Base-by-base conservation (phyloP, 2,329 filamentous ascomycete species). In the Scedosporium dehoogii region DNA sequence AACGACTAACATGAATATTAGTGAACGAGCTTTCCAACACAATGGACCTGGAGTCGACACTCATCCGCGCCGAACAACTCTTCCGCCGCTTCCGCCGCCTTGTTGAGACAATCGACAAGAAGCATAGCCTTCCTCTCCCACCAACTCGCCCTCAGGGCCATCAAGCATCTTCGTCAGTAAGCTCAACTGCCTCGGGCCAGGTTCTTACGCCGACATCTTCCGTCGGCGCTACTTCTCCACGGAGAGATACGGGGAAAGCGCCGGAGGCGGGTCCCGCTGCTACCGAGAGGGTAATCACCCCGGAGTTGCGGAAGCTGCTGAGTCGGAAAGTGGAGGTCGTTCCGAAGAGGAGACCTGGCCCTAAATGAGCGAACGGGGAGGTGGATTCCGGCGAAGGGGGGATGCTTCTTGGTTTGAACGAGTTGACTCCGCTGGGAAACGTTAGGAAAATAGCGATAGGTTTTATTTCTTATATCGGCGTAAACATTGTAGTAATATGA, bases 21-120 rank as follows among this genome's bases (percentile, higher is more conserved):
- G 91, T 99, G 69, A 99, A 99, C 71, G 94, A 99, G 72, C 84
- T 99, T 1, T 96, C 91, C 4, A 89, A 89, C 66, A 96, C 89
- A 1, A 97, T 99, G 70, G 94, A 99, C 68, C 83, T 99, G 0
- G 84, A 92, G 60, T 88, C 88, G 0, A 96, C 91, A 0, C 83
- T 97, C 18, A 86, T 96, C 64, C 85, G 92, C 38, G 94, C 94
- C 10, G 94, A 99, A 74, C 84, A 86, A 0, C 84, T 99, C 2
- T 99, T 96, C 79, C 86, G 85, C 65, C 87, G 90, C 59, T 99
- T 96, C 75, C 88, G 96, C 70, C 84, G 92, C 55, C 88, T 91
- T 1, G 89, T 99, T 10, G 91, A 97, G 70, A 89, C 91, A 0
- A 88, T 96, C 42, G 96, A 99, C 74, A 93, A 94, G 76, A 96